Percentiles rank a stretch among this genome's conserved stretches.
phyloP scores from a whole-genome alignment of 371 early-diverging fungal species.

The Rhizopus arrhizus region DNA sequence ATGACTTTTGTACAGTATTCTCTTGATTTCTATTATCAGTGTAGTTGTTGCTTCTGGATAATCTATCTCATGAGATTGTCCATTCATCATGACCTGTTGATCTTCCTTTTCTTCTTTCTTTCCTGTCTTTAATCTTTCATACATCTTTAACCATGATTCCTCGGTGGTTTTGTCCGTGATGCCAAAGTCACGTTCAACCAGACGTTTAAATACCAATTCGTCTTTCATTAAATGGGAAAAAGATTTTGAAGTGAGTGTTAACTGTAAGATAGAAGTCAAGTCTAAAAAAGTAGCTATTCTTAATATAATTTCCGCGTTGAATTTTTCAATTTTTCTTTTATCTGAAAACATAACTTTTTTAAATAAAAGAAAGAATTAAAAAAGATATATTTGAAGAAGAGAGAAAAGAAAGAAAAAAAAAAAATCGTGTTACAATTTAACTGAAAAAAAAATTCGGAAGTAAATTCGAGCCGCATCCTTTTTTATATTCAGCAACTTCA shows the following conservation, averaged over 20 bases:
- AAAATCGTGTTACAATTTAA: slow-evolving; percentile 5
- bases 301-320: slow-evolving; percentile 38
- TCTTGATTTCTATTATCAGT: slow-evolving; percentile 28
- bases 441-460: too few species aligned
- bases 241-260: slow-evolving; percentile 31
- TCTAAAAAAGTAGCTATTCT: slow-evolving; percentile 30
- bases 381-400: neutral
- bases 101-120: slow-evolving; percentile 1
- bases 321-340: slow-evolving; percentile 14
- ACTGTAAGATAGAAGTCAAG: slow-evolving; percentile 23
- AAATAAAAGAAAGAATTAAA: neutral
- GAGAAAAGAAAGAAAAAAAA: slow-evolving; percentile 15
- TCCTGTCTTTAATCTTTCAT: slow-evolving; percentile 16
- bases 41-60: slow-evolving; percentile 3
- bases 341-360: slow-evolving; percentile 6
- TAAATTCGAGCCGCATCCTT: neutral
- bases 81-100: neutral
- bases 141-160: slow-evolving; percentile 30
- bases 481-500: neutral
- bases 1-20: slow-evolving; percentile 26
- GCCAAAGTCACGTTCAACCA: slow-evolving; percentile 39
- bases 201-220: slow-evolving; percentile 33
- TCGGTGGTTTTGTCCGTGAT: slow-evolving; percentile 33
- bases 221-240: slow-evolving; percentile 27
- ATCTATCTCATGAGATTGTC: slow-evolving; percentile 19